phyloP scores from a whole-genome alignment of 164 flowering plant species.

The Nelumbo lutea region DNA sequence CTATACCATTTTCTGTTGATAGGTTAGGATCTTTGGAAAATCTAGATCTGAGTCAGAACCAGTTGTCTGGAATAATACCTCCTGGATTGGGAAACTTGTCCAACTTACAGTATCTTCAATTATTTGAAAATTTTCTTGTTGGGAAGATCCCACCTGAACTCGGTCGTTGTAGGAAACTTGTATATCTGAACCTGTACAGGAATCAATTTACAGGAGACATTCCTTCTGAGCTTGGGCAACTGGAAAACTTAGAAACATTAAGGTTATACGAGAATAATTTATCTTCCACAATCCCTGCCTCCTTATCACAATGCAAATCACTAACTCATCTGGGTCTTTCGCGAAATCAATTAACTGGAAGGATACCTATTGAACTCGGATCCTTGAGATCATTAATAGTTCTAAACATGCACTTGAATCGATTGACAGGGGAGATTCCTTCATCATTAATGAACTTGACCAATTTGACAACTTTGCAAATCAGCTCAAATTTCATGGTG shows the following conservation, averaged over 20 bases:
- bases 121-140: conserved; percentile 64
- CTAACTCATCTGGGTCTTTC: neutral
- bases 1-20: conserved; percentile 59
- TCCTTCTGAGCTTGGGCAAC: conserved; percentile 51
- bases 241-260: neutral
- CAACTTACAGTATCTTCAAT: conserved; percentile 69
- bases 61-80: conserved; percentile 63
- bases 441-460: neutral
- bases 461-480: neutral
- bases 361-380: conserved; percentile 57
- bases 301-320: neutral
- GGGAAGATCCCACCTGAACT: conserved; percentile 65
- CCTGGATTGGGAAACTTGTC: conserved; percentile 59
- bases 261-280: neutral
- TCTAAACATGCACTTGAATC: conserved; percentile 23
- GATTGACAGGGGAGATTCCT: neutral
- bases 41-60: conserved; percentile 70
- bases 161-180: conserved; percentile 46
- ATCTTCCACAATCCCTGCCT: neutral
- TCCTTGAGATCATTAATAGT: conserved; percentile 31
- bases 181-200: conserved; percentile 61
- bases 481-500: neutral
- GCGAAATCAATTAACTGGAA: conserved; percentile 16
- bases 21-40: conserved; percentile 45
- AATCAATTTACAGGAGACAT: conserved; percentile 68